phyloP scores from a whole-genome alignment of 495 filamentous ascomycete species.

The Cudoniella acicularis region DNA sequence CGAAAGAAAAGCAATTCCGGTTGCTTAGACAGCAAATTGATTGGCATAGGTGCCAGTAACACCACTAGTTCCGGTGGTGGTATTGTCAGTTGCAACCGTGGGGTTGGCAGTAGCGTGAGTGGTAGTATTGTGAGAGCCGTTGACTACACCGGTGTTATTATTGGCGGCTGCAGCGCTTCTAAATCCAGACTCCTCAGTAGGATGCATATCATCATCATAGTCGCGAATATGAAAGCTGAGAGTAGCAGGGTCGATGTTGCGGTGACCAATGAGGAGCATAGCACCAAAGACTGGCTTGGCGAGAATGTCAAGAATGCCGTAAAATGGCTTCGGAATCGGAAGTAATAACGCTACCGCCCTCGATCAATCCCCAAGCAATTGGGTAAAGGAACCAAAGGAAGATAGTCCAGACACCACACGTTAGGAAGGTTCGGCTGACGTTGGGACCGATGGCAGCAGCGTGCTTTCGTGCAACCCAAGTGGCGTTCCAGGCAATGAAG shows the following conservation, averaged over 20 bases:
- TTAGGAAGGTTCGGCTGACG: conserved; percentile 48
- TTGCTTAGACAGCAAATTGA: neutral
- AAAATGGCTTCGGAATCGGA: conserved; percentile 64
- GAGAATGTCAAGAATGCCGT: conserved; percentile 64
- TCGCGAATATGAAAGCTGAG: conserved; percentile 40
- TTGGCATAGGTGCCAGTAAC: neutral
- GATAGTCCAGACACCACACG: conserved; percentile 47
- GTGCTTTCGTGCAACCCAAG: conserved; percentile 49
- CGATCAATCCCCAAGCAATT: conserved; percentile 62
- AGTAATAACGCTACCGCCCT: conserved; percentile 65
- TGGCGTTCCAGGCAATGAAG: conserved; percentile 54
- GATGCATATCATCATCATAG: conserved; percentile 9
- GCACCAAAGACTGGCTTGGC: conserved; percentile 59
- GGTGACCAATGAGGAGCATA: conserved; percentile 48
- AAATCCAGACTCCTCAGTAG: neutral
- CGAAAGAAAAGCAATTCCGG: neutral
- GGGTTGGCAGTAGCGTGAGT: too few relatives aligned
- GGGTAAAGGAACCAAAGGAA: conserved; percentile 65
- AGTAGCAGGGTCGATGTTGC: conserved; percentile 46
- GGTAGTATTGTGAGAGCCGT: too few relatives aligned
- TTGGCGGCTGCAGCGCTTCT: neutral
- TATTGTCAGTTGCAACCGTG: neutral
- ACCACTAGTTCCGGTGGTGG: neutral
- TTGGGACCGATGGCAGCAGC: conserved; percentile 54
- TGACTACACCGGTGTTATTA: neutral